Percentiles rank a stretch among this genome's conserved stretches.
phyloP scores from a whole-genome alignment of 164 flowering plant species.

The Piper longum region DNA sequence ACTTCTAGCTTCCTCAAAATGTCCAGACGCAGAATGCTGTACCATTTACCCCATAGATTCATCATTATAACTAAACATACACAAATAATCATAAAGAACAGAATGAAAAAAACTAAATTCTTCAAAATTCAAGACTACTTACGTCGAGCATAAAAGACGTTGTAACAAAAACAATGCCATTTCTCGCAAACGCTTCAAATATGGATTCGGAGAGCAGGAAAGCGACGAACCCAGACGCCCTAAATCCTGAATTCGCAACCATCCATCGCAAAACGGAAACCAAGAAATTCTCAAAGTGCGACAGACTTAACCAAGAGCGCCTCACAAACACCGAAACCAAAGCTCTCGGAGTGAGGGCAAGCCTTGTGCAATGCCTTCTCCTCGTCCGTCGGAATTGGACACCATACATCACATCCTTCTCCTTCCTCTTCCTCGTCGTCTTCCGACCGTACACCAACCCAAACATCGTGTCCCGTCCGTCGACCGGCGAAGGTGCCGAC shows the following conservation, averaged over 20 bases:
- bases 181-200: slow-evolving; percentile 16
- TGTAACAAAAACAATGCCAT: slow-evolving; percentile 30
- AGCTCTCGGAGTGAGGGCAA: not conserved
- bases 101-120: not conserved
- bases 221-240: slow-evolving; percentile 23
- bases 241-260: slow-evolving; percentile 13
- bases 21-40: slow-evolving; percentile 21
- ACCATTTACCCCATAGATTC: not conserved
- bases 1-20: slow-evolving; percentile 15
- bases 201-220: slow-evolving; percentile 37
- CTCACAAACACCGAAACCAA: slow-evolving; percentile 17
- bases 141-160: not conserved
- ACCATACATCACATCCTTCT: slow-evolving; percentile 24
- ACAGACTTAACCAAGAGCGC: slow-evolving; percentile 8
- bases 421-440: slow-evolving; percentile 18
- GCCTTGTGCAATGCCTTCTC: slow-evolving; percentile 12
- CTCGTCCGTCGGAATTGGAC: slow-evolving; percentile 23
- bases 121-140: not conserved
- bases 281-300: slow-evolving; percentile 22
- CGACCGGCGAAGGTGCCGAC: not conserved
- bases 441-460: slow-evolving; percentile 35
- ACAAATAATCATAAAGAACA: slow-evolving; percentile 1
- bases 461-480: slow-evolving; percentile 10
- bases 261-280: slow-evolving; percentile 30
- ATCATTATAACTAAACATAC: not conserved